A percentile compares a stretch with the other conserved stretches of the same genome.
phyloP scores from a whole-genome alignment of 805 yeast species.

The Kockiozyma suomiensis region DNA sequence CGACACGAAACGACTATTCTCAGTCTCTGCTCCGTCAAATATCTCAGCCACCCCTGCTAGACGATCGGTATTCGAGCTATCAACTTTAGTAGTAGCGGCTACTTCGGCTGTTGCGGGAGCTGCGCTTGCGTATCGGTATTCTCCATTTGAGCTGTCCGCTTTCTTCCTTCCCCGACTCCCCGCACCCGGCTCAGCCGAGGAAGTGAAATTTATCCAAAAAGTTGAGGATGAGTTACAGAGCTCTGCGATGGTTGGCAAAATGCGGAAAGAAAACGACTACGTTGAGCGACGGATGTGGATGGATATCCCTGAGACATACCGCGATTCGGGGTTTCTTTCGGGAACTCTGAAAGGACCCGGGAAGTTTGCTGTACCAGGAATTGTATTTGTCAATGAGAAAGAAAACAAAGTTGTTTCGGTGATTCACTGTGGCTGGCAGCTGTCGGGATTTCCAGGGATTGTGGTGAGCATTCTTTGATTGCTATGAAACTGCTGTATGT shows the following conservation, averaged over 20 bases:
- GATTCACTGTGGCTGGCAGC: conserved; percentile 65
- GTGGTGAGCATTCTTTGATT: conserved; percentile 20
- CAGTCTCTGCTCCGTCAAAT: not conserved
- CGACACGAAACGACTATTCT: not conserved
- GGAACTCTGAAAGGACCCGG: conserved; percentile 72
- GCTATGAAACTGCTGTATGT: not conserved
- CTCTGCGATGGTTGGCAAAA: conserved; percentile 34
- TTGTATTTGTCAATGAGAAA: conserved; percentile 57
- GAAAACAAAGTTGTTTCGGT: conserved; percentile 61
- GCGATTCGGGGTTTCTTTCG: conserved; percentile 45
- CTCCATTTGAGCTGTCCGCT: conserved; percentile 15
- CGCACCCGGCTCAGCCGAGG: conserved; percentile 20
- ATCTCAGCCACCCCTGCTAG: not conserved
- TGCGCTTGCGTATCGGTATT: conserved; percentile 15
- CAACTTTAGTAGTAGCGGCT: conserved; percentile 15
- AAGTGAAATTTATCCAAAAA: not conserved
- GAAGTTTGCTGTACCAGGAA: conserved; percentile 74
- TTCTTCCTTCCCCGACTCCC: conserved; percentile 21
- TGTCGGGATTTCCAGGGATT: conserved; percentile 52
- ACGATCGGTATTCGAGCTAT: not conserved
- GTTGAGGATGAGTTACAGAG: conserved; percentile 27
- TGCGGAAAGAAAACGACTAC: conserved; percentile 30
- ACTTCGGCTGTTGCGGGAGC: conserved; percentile 22
- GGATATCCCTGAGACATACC: conserved; percentile 33
- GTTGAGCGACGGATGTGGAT: conserved; percentile 37